Evolutionary conservation across 441 rosid species (phyloP).

Genomic region (Adansonia gregorii): DNA sequence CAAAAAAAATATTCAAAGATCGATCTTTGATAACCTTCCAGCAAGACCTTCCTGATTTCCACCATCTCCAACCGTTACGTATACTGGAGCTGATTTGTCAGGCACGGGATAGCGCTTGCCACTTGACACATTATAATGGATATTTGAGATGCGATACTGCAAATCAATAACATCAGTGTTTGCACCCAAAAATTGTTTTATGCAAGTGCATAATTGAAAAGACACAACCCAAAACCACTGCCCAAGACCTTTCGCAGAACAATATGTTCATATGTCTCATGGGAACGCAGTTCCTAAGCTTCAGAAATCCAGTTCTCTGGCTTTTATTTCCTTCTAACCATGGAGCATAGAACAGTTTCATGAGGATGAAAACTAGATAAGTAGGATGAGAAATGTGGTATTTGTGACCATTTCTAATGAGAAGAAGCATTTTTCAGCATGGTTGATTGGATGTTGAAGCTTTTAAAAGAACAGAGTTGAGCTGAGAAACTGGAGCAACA

Average conservation of each 20-base stretch:
- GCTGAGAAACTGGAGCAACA: not conserved
- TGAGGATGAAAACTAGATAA: not conserved
- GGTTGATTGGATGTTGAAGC: slow-evolving; percentile 4
- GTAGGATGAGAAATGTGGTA: not conserved
- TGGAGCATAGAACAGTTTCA: not conserved
- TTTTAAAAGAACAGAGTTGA: not conserved
- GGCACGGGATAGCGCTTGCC: slow-evolving; percentile 49
- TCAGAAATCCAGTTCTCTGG: not conserved
- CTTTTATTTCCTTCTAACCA: slow-evolving; percentile 1
- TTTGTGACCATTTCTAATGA: not conserved
- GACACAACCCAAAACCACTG: not conserved
- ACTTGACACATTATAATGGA: slow-evolving; percentile 50
- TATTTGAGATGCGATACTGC: slow-evolving; percentile 49
- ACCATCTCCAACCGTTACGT: slow-evolving; percentile 65
- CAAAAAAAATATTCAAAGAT: not conserved
- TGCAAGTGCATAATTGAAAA: not conserved
- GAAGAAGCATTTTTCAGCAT: slow-evolving; percentile 6
- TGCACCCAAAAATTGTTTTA: not conserved
- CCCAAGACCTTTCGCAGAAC: slow-evolving; percentile 1
- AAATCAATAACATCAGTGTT: slow-evolving; percentile 12
- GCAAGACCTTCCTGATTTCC: slow-evolving; percentile 75
- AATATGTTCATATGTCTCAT: not conserved
- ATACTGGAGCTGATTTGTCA: slow-evolving; percentile 55
- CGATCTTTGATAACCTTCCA: slow-evolving; percentile 36
- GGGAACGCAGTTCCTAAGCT: not conserved